These are phyloP conservation scores for Phanerodontia chrysosporium DNA, from an alignment of 768 basidiomycete genomes.

Conservation along the genomic window DNA sequence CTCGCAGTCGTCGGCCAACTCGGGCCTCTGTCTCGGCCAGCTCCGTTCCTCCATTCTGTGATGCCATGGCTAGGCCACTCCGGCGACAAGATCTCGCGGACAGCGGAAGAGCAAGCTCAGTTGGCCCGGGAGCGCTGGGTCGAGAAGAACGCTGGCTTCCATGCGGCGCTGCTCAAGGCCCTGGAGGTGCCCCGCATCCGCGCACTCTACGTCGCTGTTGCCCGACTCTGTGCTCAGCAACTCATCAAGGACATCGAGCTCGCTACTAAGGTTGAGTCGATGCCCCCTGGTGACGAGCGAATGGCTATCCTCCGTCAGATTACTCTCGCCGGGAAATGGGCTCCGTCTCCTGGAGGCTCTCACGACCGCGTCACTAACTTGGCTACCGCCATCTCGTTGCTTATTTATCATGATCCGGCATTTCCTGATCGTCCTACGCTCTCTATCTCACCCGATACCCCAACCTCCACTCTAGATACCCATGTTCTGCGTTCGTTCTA, in stretches of 20 bases:
- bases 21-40: background rate
- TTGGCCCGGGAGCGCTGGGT: conserved; percentile 5
- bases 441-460: conserved; percentile 18
- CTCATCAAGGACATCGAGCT: conserved; percentile 45
- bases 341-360: conserved; percentile 51
- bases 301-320: conserved; percentile 36
- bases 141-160: conserved; percentile 20
- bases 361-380: conserved; percentile 67
- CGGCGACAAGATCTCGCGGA: no score
- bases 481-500: conserved; percentile 51
- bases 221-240: conserved; percentile 53
- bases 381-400: conserved; percentile 54
- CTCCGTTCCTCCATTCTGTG: background rate
- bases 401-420: conserved; percentile 39
- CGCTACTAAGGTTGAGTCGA: conserved; percentile 32
- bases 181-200: conserved; percentile 48
- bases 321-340: conserved; percentile 67
- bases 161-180: conserved; percentile 36
- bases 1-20: conserved; percentile 55
- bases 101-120: conserved; percentile 9
- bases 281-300: conserved; percentile 28
- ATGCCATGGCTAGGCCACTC: no score
- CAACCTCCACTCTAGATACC: conserved; percentile 33
- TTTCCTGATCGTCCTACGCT: conserved; percentile 9
- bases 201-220: conserved; percentile 59